Evolutionary conservation across 768 basidiomycete genomes (phyloP).

Genomic region (Lactarius hatsudake): DNA sequence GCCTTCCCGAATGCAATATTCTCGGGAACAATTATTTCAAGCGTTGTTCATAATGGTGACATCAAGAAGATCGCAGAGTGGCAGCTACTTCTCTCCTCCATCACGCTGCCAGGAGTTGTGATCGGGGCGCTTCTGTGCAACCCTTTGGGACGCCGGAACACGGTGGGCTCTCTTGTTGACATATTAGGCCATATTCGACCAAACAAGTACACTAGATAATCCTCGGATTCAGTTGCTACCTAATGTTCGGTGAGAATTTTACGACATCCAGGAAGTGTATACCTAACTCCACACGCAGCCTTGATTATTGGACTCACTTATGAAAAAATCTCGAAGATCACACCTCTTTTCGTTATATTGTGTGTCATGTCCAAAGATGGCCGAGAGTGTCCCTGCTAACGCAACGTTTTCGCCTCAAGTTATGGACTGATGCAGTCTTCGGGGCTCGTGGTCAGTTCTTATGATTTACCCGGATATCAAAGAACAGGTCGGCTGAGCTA

Average conservation of each 20-base stretch:
- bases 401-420: constrained; percentile 32
- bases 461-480: constrained; percentile 38
- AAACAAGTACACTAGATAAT: constrained; percentile 47
- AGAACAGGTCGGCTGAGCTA: not conserved
- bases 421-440: constrained; percentile 68
- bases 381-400: constrained; percentile 3
- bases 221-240: constrained; percentile 64
- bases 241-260: constrained; percentile 50
- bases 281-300: constrained; percentile 34
- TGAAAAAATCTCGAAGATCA: constrained; percentile 58
- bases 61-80: constrained; percentile 64
- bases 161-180: constrained; percentile 36
- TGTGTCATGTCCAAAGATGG: constrained; percentile 34
- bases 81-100: constrained; percentile 60
- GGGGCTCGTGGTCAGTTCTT: not conserved
- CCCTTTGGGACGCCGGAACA: constrained; percentile 55
- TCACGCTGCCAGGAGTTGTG: constrained; percentile 57
- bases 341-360: constrained; percentile 68
- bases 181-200: not conserved
- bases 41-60: constrained; percentile 53
- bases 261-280: constrained; percentile 7
- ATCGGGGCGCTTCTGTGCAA: constrained; percentile 45
- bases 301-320: constrained; percentile 60
- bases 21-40: constrained; percentile 63
- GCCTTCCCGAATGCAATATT: constrained; percentile 73